These are phyloP conservation scores for Prinsepia uniflora DNA, from an alignment of 306 rosid species.

Conservation along the genomic window DNA sequence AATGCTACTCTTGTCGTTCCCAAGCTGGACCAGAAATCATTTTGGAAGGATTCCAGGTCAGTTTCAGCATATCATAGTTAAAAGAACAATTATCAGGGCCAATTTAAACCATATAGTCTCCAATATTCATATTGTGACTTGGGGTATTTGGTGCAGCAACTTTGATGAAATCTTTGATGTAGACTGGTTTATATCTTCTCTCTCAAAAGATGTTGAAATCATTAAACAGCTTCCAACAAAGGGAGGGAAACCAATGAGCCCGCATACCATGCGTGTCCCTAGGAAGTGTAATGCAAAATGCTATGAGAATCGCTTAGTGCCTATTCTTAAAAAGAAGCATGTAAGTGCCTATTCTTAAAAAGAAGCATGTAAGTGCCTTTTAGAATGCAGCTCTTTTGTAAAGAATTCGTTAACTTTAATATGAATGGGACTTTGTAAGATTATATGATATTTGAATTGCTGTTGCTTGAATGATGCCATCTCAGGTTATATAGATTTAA, in stretches of 20 bases:
- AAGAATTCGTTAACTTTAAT: background rate
- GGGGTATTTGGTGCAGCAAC: conserved; percentile 55
- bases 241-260: conserved; percentile 37
- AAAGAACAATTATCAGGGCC: background rate
- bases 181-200: conserved; percentile 70
- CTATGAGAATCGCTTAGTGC: conserved; percentile 62
- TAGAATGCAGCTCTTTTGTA: background rate
- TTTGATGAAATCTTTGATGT: conserved; percentile 74
- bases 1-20: conserved; percentile 93
- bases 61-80: conserved; percentile 18
- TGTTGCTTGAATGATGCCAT: background rate
- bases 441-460: background rate
- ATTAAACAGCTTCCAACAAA: conserved; percentile 56
- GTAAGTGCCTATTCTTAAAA: conserved; percentile 57
- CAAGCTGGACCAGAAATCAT: conserved; percentile 79
- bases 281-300: conserved; percentile 75
- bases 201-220: conserved; percentile 60
- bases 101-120: conserved; percentile 4
- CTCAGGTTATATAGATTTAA: conserved; percentile 16
- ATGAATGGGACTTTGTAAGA: background rate
- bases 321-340: conserved; percentile 56
- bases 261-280: conserved; percentile 70
- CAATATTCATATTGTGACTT: conserved; percentile 10
- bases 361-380: conserved; percentile 57
- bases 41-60: conserved; percentile 84